Conservation (phyloP, 2,329 filamentous ascomycete species). For the Dactylellina haptotyla region DNA sequence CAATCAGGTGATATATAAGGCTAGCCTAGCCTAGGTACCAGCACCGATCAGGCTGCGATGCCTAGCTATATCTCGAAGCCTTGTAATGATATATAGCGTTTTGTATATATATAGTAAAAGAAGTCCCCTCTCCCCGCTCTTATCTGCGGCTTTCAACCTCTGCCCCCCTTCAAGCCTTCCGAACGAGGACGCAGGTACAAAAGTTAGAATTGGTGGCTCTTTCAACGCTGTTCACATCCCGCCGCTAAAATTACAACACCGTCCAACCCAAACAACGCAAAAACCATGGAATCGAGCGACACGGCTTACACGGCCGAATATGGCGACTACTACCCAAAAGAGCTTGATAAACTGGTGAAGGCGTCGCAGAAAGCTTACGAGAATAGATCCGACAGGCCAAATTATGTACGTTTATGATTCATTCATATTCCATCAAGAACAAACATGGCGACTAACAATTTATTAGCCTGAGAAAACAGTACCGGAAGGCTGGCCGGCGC, state of each 20-base stretch:
- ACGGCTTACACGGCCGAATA: constrained; percentile 18
- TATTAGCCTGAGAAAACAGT: constrained; percentile 50
- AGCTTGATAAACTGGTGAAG: constrained; percentile 25
- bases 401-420: constrained; percentile 25
- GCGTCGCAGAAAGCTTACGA: constrained; percentile 37
- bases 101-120: too few species aligned
- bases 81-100: too few species aligned
- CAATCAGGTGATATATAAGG: too few species aligned
- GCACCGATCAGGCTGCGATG: too few species aligned
- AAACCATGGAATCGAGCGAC: constrained; percentile 2
- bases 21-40: too few species aligned
- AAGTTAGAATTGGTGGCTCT: too few species aligned
- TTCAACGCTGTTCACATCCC: too few species aligned
- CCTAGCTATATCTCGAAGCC: too few species aligned
- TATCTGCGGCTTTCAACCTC: background rate
- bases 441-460: too few species aligned
- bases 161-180: too few species aligned
- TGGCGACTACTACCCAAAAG: constrained; percentile 40
- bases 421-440: background rate
- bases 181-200: too few species aligned
- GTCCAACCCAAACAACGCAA: constrained; percentile 7
- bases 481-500: constrained; percentile 37
- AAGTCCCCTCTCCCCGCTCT: background rate
- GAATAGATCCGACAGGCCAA: constrained; percentile 15
- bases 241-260: too few species aligned